A percentile compares a stretch with the other conserved stretches of the same genome.
These are phyloP conservation scores for Rhizopus delemar DNA, from an alignment of 371 early-diverging fungal genomes.

Conservation along the genomic window DNA sequence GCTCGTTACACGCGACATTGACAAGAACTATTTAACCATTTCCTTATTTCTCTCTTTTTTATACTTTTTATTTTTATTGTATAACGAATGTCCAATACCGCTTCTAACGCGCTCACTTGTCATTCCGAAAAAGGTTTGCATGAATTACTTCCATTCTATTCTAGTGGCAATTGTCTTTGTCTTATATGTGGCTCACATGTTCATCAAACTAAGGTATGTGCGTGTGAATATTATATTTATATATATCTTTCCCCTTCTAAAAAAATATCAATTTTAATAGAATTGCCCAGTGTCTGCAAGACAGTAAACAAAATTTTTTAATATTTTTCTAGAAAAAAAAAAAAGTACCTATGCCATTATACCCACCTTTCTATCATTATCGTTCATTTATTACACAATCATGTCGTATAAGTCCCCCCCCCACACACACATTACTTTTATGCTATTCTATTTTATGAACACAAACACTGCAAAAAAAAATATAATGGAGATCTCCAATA, in stretches of 20 bases:
- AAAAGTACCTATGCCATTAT: too few relatives aligned
- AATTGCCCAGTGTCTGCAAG: conserved; percentile 36
- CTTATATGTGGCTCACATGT: conserved; percentile 33
- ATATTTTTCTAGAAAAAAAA: background rate
- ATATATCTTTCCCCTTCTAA: background rate
- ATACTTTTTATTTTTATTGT: background rate
- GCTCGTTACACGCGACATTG: background rate
- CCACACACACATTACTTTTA: too few relatives aligned
- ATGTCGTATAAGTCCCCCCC: too few relatives aligned
- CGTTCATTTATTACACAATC: too few relatives aligned
- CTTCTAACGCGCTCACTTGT: background rate
- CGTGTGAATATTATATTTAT: too few relatives aligned
- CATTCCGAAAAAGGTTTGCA: background rate
- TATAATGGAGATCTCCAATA: too few relatives aligned
- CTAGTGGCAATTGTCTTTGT: conserved; percentile 10
- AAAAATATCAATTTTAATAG: conserved; percentile 7
- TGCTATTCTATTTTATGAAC: too few relatives aligned
- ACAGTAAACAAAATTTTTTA: conserved; percentile 2
- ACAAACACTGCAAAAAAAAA: too few relatives aligned
- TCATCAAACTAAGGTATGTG: conserved; percentile 34
- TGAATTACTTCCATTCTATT: background rate
- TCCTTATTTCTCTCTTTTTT: conserved; percentile 5
- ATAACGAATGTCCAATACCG: background rate
- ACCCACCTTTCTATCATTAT: too few relatives aligned
- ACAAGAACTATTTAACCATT: background rate